phyloP scores from a whole-genome alignment of 1,139 yeast genomes.

The Hemisphaericaspora xylanilytica region DNA sequence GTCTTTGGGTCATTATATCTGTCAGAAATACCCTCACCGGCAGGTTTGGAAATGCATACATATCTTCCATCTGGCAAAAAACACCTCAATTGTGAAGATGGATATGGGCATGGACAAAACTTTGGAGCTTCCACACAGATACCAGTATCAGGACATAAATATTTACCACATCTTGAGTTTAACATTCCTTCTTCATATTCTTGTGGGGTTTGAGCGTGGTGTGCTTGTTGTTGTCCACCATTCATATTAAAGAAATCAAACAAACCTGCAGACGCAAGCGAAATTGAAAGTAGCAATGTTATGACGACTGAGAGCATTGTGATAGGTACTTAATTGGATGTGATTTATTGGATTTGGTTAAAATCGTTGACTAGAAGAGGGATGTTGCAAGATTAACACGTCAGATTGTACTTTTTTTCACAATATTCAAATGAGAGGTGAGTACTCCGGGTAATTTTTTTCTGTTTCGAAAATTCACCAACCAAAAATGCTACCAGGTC shows the following conservation, averaged over 20 bases:
- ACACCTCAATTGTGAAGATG: constrained; percentile 82
- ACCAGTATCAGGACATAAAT: constrained; percentile 79
- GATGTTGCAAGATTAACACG: too few species aligned
- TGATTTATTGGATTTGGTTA: neutral
- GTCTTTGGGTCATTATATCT: constrained; percentile 47
- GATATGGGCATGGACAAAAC: constrained; percentile 89
- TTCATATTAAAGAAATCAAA: constrained; percentile 38
- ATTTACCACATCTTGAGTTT: constrained; percentile 55
- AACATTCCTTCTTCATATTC: constrained; percentile 31
- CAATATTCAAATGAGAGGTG: too few species aligned
- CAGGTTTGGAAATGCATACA: constrained; percentile 80
- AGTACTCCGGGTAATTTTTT: too few species aligned
- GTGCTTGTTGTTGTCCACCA: constrained; percentile 14
- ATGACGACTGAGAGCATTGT: constrained; percentile 4
- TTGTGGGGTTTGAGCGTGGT: constrained; percentile 23
- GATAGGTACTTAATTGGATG: neutral
- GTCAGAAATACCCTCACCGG: constrained; percentile 41
- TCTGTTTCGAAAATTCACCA: too few species aligned
- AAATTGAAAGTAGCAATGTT: constrained; percentile 1
- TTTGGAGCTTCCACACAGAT: constrained; percentile 66
- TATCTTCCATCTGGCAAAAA: constrained; percentile 64
- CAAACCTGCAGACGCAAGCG: constrained; percentile 22
- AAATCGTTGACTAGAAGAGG: too few species aligned
- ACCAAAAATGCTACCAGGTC: too few species aligned
- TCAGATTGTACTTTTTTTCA: too few species aligned